Base-by-base conservation (phyloP, 352 stramenopile genomes). In the Phytophthora cactorum region DNA sequence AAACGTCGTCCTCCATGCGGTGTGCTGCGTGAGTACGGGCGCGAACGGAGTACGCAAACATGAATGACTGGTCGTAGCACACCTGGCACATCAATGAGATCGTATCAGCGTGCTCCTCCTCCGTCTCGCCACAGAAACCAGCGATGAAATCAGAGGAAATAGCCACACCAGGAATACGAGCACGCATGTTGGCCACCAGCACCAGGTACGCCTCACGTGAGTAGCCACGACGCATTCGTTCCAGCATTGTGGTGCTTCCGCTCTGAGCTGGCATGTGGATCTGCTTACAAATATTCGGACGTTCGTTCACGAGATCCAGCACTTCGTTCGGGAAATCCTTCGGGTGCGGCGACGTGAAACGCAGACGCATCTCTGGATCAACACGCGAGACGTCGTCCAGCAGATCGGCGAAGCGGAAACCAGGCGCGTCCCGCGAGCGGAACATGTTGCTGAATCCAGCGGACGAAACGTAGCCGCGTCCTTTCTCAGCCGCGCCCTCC, bases 51-150 rank as follows among this genome's bases (percentile, higher is more conserved):
- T 99, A 99, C 14, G 97, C 96, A 78, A 99, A 99, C 95, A 99
- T 98, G 81, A 99, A 99, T 25, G 97, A 98, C 73, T 99, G 96
- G 67, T 99, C 97, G 74, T 98, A 99, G 62, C 86, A 80, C 12
- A 93, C 88, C 15, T 79, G 73, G 14, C 78, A 83, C 84, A 96
- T 91, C 32, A 95, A 74, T 49, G 87, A 88, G 15, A 95, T 77
- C 10, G 97, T 99, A 64, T 99, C 90, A 6, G 57, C 32, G 81
- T 99, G 98, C 59, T 99, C 98, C 28, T 92, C 81, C 46, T 99
- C 96, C 0, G 97, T 99, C 82, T 99, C 98, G 31, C 94, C 96
- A 77, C 98, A 99, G 77, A 99, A 99, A 39, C 98, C 98, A 27
- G 96, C 75, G 71, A 99, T 99, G 55, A 99, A 98, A 81, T 99